phyloP scores from a whole-genome alignment of 345 rosid species.

The Corchorus olitorius region DNA sequence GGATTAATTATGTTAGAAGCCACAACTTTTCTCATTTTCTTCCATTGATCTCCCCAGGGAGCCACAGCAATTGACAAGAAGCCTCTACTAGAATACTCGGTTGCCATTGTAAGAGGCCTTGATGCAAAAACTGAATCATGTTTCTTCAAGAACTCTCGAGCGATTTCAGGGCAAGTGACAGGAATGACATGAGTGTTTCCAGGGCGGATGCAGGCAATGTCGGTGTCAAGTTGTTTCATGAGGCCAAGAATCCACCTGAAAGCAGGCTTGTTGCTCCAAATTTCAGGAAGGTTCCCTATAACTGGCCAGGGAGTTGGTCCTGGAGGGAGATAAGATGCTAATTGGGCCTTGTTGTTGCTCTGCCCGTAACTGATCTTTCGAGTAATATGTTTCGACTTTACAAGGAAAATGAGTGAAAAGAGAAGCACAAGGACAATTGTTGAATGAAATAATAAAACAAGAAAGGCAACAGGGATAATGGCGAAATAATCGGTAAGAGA shows the following conservation, averaged over 20 bases:
- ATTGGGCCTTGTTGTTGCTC: too few relatives aligned
- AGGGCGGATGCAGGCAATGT: conserved; percentile 44
- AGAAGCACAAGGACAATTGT: too few relatives aligned
- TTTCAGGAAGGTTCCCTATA: conserved; percentile 17
- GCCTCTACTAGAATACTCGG: conserved; percentile 20
- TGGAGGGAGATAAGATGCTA: not conserved
- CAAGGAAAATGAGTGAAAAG: too few relatives aligned
- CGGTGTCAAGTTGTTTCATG: conserved; percentile 38
- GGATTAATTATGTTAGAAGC: conserved; percentile 31
- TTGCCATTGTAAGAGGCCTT: conserved; percentile 26
- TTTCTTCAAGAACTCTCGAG: conserved; percentile 37
- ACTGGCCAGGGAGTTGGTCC: conserved; percentile 17
- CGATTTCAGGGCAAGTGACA: conserved; percentile 35
- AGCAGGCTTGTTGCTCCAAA: conserved; percentile 31
- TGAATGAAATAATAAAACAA: too few relatives aligned
- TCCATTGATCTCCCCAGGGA: conserved; percentile 36
- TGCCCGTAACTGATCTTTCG: not conserved
- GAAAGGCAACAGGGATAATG: too few relatives aligned
- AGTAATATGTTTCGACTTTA: too few relatives aligned
- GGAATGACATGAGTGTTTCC: conserved; percentile 33
- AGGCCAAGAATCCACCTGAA: conserved; percentile 40
- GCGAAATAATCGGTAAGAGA: too few relatives aligned
- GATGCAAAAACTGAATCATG: conserved; percentile 34
- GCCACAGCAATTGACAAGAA: conserved; percentile 16
- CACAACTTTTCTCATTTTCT: conserved; percentile 40